Evolutionary conservation across 2,329 filamentous ascomycete species (phyloP), one percentile per base, ranked within the genome.

Genomic region (Ophiostoma triangulosporum): DNA sequence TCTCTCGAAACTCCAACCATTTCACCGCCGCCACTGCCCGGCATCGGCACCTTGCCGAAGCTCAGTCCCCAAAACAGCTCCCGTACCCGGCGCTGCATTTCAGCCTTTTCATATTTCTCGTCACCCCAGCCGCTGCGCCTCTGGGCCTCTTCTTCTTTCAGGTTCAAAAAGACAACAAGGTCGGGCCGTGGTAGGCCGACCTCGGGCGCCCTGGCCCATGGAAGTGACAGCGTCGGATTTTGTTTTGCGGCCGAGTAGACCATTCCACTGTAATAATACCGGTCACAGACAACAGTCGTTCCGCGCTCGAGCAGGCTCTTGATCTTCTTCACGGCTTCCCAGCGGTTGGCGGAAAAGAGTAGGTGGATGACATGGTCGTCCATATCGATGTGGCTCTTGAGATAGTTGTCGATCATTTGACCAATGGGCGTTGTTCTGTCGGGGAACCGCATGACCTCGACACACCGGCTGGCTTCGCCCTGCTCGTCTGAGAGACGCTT

Each of bases 211-310:
- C 87, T 82, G 7, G 88, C 89, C 90, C 93, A 98, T 0, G 76
- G 69, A 0, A 96, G 72, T 0, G 77, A 71, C 12, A 96, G 75
- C 2, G 72, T 67, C 0, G 83, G 78, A 60, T 87, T 88, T 45
- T 80, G 74, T 65, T 97, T 97, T 3, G 93, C 91, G 0, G 88
- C 88, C 24, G 84, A 88, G 71, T 97, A 98, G 50, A 96, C 88
- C 54, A 90, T 86, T 52, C 93, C 93, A 20, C 86, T 93, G 72
- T 95, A 91, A 66, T 94, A 95, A 71, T 97, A 98, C 48, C 93
- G 83, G 68, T 98, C 93, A 60, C 91, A 83, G 36, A 98, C 73
- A 31, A 98, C 76, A 0, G 81, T 93, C 20, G 75, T 82, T 8
- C 91, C 90, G 1, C 72, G 66, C 1, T 72, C 69, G 6, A 96